Percentiles rank a stretch among this genome's conserved stretches.
Evolutionary conservation across 139 green algal species (phyloP).

Genomic region (Prasinococcaceae sp.): DNA sequence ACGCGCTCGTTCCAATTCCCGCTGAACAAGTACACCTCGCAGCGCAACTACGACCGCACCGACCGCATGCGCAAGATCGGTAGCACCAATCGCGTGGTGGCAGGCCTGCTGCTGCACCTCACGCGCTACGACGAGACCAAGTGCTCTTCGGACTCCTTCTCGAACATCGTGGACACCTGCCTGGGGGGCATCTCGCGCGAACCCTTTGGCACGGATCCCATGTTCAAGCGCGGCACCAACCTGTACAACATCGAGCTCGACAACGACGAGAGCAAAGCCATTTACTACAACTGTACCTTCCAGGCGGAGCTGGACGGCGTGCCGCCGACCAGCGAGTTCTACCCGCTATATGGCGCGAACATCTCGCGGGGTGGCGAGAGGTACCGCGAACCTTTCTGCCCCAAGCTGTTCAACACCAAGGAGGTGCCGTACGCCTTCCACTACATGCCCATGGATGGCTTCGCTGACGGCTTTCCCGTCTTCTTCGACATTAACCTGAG

Average conservation of each 20-base stretch:
- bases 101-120: conserved; percentile 52
- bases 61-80: conserved; percentile 27
- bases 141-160: conserved; percentile 48
- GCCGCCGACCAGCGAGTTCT: conserved; percentile 30
- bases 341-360: background rate
- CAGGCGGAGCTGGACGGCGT: conserved; percentile 15
- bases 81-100: conserved; percentile 50
- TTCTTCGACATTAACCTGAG: conserved; percentile 67
- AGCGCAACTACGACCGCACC: conserved; percentile 23
- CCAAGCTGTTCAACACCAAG: conserved; percentile 53
- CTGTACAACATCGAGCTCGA: conserved; percentile 54
- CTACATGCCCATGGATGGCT: conserved; percentile 23
- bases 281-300: conserved; percentile 66
- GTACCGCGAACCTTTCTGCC: conserved; percentile 43
- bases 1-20: conserved; percentile 25
- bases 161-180: conserved; percentile 48
- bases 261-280: conserved; percentile 25
- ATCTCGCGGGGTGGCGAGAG: background rate
- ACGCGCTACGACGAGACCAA: conserved; percentile 34
- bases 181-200: conserved; percentile 13
- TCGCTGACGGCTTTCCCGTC: conserved; percentile 43
- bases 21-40: conserved; percentile 35
- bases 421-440: conserved; percentile 53
- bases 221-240: conserved; percentile 62
- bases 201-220: conserved; percentile 54